phyloP scores from a whole-genome alignment of 78 protist genomes.

The Dictyostelium capitatum region DNA sequence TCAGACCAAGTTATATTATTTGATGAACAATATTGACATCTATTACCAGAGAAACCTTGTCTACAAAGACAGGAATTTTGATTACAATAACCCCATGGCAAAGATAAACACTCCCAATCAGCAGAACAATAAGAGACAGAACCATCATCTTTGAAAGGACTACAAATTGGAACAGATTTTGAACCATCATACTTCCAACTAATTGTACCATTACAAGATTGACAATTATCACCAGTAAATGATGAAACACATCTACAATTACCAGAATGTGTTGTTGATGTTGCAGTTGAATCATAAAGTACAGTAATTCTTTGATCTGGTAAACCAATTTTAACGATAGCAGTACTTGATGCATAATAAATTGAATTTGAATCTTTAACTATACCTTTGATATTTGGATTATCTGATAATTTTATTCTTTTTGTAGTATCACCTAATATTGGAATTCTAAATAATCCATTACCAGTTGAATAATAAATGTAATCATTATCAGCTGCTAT shows the following conservation, averaged over 20 bases:
- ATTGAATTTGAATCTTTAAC: not conserved
- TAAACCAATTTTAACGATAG: not conserved
- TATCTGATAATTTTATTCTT: slow-evolving; percentile 2
- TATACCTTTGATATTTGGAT: slow-evolving; percentile 21
- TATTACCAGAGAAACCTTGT: not conserved
- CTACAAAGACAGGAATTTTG: not conserved
- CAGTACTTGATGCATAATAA: not conserved
- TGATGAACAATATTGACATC: slow-evolving; percentile 4
- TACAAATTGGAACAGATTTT: not conserved
- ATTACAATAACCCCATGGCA: not conserved
- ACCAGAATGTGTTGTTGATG: not conserved
- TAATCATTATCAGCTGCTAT: not conserved
- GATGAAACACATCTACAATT: not conserved
- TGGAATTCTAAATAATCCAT: slow-evolving; percentile 9
- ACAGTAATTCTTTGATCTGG: not conserved
- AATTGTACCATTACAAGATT: not conserved
- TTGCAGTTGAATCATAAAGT: not conserved
- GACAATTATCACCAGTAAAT: not conserved
- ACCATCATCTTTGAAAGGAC: not conserved
- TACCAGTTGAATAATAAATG: not conserved
- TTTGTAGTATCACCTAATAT: not conserved
- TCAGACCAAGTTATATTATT: slow-evolving; percentile 11
- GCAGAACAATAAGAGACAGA: not conserved
- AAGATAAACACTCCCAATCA: not conserved
- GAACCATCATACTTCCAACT: not conserved